Evolutionary conservation across 306 rosid genomes (phyloP).

Genomic region (Castanea sativa): DNA sequence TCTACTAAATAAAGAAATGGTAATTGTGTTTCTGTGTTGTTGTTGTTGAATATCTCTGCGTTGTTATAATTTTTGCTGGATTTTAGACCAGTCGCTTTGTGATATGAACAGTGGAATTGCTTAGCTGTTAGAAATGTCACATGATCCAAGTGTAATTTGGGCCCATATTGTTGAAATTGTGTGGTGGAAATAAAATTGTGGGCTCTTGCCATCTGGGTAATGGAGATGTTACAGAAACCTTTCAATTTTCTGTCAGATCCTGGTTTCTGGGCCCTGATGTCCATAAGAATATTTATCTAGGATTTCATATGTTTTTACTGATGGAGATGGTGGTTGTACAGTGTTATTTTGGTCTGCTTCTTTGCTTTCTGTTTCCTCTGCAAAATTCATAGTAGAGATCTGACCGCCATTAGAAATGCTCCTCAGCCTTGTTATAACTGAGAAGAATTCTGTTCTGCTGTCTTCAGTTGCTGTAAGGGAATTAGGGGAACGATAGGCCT

Average conservation of each 20-base stretch:
- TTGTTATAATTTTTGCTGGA: neutral
- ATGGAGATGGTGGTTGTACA: neutral
- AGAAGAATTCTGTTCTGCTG: neutral
- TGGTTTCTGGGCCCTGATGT: slow-evolving; percentile 29
- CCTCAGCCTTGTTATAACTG: neutral
- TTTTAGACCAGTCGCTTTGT: neutral
- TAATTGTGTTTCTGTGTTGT: neutral
- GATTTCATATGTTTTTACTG: neutral
- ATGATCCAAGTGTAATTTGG: slow-evolving; percentile 15
- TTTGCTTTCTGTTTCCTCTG: slow-evolving; percentile 10
- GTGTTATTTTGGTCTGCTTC: slow-evolving; percentile 1
- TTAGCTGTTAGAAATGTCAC: slow-evolving; percentile 11
- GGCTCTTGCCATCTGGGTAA: slow-evolving; percentile 23
- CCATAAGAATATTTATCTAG: neutral
- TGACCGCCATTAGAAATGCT: slow-evolving; percentile 16
- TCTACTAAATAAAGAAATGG: neutral
- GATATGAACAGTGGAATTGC: neutral
- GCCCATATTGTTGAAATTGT: slow-evolving; percentile 21
- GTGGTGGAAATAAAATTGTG: slow-evolving; percentile 20
- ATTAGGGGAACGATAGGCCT: neutral
- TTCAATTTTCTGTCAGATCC: slow-evolving; percentile 26
- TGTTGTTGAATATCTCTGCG: neutral
- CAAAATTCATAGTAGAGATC: neutral
- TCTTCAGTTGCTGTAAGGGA: neutral
- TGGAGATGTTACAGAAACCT: slow-evolving; percentile 15